Evolutionary conservation across 2,329 filamentous ascomycete species (phyloP), one percentile per base, ranked within the genome.

Genomic region (Alternaria postmessia): DNA sequence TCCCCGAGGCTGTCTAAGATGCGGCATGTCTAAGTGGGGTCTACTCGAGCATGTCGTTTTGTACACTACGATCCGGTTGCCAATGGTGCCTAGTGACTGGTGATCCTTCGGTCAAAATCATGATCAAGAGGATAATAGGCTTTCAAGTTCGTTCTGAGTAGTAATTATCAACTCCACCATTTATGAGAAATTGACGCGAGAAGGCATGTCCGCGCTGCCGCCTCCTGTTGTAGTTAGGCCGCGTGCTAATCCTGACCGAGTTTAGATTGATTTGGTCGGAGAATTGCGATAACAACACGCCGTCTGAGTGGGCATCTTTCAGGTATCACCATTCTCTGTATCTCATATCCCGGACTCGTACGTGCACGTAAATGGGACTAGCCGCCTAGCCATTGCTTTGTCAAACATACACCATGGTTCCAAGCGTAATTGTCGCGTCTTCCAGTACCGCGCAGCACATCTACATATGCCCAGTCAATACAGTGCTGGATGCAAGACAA

Each of bases 201-300:
- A 4, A 39, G 6, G n/a, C 38, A 39, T 14, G 20, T 42, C 20
- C 20, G n/a, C 20, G 32, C 46, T 18, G 46, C 14, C 14, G 46
- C 46, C 30, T 22, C 30, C 46, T 36, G 3, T 24, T 28, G 20
- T 11, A 24, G 24, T 43, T 51, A 46, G 41, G 42, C 34, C 26
- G 14, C 16, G 3, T 12, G 36, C 53, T 65, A 60, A 39, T 32
- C 62, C 54, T n/a, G 26, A 30, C 5, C 9, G 32, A 36, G 36
- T 8, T n/a, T 58, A 54, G 47, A 51, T 34, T 18, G 32, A 36
- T 18, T 11, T 28, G 30, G 26, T 54, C 55, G 64, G 49, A 53
- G 30, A 47, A 51, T 55, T 57, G 42, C 53, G 65, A 70, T 68
- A 68, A 68, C 62, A 26, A 51, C 53, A 41, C 34, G 52, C 41